Base-by-base conservation (phyloP, 1,284 basidiomycete species). In the Chiua sp. region DNA sequence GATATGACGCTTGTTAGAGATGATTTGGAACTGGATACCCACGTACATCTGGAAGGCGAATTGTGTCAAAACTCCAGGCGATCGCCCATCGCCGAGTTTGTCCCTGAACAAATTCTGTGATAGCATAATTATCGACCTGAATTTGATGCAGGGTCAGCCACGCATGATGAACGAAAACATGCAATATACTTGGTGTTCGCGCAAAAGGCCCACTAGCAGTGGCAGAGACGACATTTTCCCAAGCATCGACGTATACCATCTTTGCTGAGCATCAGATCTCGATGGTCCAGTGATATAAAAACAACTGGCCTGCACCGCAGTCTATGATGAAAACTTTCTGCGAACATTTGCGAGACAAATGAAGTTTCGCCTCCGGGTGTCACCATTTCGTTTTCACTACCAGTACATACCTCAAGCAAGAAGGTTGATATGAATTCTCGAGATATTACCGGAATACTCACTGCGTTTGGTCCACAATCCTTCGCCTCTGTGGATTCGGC, bases 241-340 rank as follows among this genome's bases (percentile, higher is more conserved):
- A 0, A 98, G 80, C 83, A 98, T 90, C 13, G 92, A 94, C 0
- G 96, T 96, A 71, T 88, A 98, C 96, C 94, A 98, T 54, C 92
- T 94, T 54, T 32, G 13, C 33, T n/a, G 32, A 26, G 33, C 33
- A 37, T 55, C 26, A 37, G 53, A 30, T 15, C 47, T 18, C 12
- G n/a, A 30, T 12, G 35, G 11, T 32, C 12, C 16, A 23, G 13
- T 2, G 7, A 32, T 15, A 32, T 28, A 48, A 18, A 60, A 46
- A 62, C 11, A 28, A 47, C 63, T 52, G 67, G 90, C 83, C 82
- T 78, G 74, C 89, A 92, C 47, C 78, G 75, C 3, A 73, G 71
- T 23, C 76, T 67, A 32, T 83, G 67, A 2, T 61, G 50, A 6
- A 85, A 57, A 65, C 92, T 94, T 75, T 98, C 96, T 3, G 75